A percentile compares a stretch with the other conserved stretches of the same genome.
phyloP scores from a whole-genome alignment of 176 grass and related monocot genomes.

The Musa troglodytarum region DNA sequence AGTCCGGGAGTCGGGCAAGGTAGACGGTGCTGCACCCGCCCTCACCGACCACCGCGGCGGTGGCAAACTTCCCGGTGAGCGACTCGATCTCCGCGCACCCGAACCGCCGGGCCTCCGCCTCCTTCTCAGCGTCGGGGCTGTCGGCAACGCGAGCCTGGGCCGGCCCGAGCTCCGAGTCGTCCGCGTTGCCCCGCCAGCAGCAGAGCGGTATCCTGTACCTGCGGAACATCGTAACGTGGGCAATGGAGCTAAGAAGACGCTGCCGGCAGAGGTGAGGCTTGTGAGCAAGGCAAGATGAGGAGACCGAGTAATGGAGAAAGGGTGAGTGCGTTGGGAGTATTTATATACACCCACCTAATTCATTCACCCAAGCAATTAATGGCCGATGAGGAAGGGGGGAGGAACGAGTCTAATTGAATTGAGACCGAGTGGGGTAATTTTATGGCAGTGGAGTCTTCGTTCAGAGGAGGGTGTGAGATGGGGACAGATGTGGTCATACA shows the following conservation, averaged over 20 bases:
- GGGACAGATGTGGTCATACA: too few species aligned
- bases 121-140: conserved; percentile 6
- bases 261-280: not conserved
- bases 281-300: not conserved
- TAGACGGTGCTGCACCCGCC: conserved; percentile 94
- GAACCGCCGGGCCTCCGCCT: conserved; percentile 26
- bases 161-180: not conserved
- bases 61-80: conserved; percentile 52
- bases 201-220: conserved; percentile 36
- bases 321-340: too few species aligned
- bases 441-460: too few species aligned
- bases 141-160: conserved; percentile 22
- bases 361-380: too few species aligned
- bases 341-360: too few species aligned
- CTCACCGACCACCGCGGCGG: conserved; percentile 55
- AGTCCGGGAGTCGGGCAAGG: conserved; percentile 47
- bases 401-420: too few species aligned
- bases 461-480: too few species aligned
- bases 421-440: too few species aligned
- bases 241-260: not conserved
- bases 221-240: conserved; percentile 30
- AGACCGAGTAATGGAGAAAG: too few species aligned
- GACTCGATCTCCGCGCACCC: conserved; percentile 55
- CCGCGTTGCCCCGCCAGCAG: conserved; percentile 24
- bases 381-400: too few species aligned